phyloP scores from a whole-genome alignment of 371 early-diverging fungal species.

The Apophysomyces ossiformis region DNA sequence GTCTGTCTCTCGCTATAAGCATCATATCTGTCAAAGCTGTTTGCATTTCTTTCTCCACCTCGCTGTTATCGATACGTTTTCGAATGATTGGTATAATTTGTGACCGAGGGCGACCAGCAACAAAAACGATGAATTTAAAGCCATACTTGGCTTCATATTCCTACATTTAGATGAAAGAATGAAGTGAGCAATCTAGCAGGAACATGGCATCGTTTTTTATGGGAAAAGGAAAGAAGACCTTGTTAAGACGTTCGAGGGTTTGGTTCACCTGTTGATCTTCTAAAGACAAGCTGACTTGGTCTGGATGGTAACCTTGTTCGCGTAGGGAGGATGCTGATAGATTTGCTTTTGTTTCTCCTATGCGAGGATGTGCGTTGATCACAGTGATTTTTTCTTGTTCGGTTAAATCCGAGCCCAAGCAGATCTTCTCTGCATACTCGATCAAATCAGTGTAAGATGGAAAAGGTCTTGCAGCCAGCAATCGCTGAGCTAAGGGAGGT shows the following conservation, averaged over 20 bases:
- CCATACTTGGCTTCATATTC: constrained; percentile 84
- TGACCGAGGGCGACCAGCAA: constrained; percentile 75
- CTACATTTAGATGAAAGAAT: constrained; percentile 17
- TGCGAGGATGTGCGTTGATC: constrained; percentile 90
- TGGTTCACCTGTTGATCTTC: constrained; percentile 45
- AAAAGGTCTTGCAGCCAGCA: constrained; percentile 73
- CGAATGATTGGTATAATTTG: constrained; percentile 77
- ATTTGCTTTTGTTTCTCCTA: constrained; percentile 74
- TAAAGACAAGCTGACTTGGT: constrained; percentile 22
- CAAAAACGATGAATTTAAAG: constrained; percentile 91
- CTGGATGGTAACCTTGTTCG: constrained; percentile 74
- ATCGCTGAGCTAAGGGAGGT: constrained; percentile 76
- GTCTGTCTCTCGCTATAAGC: constrained; percentile 77
- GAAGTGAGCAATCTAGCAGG: too few species aligned
- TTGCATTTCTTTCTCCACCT: constrained; percentile 59
- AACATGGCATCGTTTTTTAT: not conserved
- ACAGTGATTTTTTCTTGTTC: constrained; percentile 69
- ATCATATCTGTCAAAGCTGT: constrained; percentile 77
- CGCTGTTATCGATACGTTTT: constrained; percentile 59
- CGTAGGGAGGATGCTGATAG: constrained; percentile 74
- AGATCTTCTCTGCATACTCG: constrained; percentile 57
- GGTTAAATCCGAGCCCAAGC: constrained; percentile 54
- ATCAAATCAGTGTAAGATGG: constrained; percentile 67
- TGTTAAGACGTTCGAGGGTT: constrained; percentile 56
- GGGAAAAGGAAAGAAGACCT: constrained; percentile 42